Percentiles rank a stretch among this genome's conserved stretches.
phyloP scores from a whole-genome alignment of 331 rosid genomes.

The Acacia pycnantha region DNA sequence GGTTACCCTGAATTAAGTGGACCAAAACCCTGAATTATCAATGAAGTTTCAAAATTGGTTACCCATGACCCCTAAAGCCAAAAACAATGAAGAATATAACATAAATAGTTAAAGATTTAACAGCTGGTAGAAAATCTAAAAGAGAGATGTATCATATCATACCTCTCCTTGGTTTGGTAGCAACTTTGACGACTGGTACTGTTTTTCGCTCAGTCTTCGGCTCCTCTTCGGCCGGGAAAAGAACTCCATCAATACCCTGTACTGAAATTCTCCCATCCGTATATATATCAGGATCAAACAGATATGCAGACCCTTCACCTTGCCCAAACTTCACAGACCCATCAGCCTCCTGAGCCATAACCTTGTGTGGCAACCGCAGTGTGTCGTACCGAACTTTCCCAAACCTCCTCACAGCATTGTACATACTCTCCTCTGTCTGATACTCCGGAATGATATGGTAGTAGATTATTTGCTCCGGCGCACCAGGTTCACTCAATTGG shows the following conservation, averaged over 20 bases:
- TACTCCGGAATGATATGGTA: conserved; percentile 93
- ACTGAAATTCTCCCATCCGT: conserved; percentile 95
- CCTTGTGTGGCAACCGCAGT: conserved; percentile 72
- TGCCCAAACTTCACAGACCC: conserved; percentile 96
- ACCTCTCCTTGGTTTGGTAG: conserved; percentile 85
- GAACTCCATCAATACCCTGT: conserved; percentile 92
- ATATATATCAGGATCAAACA: conserved; percentile 90
- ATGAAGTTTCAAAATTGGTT: neutral
- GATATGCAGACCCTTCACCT: conserved; percentile 74
- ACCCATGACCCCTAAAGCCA: neutral
- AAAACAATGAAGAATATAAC: neutral
- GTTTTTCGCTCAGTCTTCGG: conserved; percentile 34
- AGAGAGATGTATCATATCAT: neutral
- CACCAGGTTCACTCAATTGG: conserved; percentile 89
- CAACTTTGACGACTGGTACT: conserved; percentile 64
- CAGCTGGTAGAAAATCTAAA: neutral
- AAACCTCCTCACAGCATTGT: conserved; percentile 84
- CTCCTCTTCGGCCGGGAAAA: conserved; percentile 65
- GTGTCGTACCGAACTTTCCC: conserved; percentile 85
- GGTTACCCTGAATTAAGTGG: too few species aligned
- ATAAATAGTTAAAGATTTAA: neutral
- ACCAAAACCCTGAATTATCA: neutral
- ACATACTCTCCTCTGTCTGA: conserved; percentile 98
- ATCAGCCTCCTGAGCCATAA: conserved; percentile 86
- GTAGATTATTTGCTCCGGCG: conserved; percentile 94